Evolutionary conservation across 768 basidiomycete species (phyloP).

Genomic region (Suillus weaverae): DNA sequence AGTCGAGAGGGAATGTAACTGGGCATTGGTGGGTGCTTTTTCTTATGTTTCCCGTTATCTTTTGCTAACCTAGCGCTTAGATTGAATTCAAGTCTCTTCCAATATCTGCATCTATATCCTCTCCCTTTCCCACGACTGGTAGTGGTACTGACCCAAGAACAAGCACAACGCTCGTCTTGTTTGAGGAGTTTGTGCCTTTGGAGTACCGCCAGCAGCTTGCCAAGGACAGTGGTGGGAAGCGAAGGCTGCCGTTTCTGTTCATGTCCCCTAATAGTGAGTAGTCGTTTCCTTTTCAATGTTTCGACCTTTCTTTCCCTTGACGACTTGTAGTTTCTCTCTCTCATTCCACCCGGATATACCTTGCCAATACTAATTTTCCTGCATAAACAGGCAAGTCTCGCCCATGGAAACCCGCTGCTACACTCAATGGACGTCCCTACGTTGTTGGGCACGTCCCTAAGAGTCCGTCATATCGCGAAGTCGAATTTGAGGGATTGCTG

Average conservation of each 20-base stretch:
- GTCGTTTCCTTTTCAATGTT: constrained; percentile 26
- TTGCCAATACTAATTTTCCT: not conserved
- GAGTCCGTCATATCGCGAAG: constrained; percentile 56
- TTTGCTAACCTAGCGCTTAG: constrained; percentile 37
- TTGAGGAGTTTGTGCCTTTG: constrained; percentile 91
- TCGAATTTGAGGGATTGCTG: constrained; percentile 78
- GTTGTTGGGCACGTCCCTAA: constrained; percentile 58
- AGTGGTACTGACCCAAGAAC: constrained; percentile 64
- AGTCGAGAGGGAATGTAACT: constrained; percentile 81
- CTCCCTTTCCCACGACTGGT: constrained; percentile 11
- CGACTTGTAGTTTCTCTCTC: too few relatives aligned
- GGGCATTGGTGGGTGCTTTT: constrained; percentile 72
- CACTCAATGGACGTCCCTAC: constrained; percentile 77
- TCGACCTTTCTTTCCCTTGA: constrained; percentile 12
- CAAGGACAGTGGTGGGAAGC: constrained; percentile 49
- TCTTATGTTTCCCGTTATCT: not conserved
- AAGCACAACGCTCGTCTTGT: constrained; percentile 70
- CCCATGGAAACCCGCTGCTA: constrained; percentile 81
- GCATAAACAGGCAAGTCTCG: constrained; percentile 31
- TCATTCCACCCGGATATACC: not conserved
- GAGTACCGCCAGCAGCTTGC: constrained; percentile 81
- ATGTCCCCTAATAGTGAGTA: constrained; percentile 37
- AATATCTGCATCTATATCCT: constrained; percentile 24
- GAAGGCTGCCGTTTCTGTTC: constrained; percentile 72
- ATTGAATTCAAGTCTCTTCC: constrained; percentile 87